Percentiles rank a stretch among this genome's conserved stretches.
Conservation (phyloP, 202 grass and related monocot genomes). For the Carex arenaria region DNA sequence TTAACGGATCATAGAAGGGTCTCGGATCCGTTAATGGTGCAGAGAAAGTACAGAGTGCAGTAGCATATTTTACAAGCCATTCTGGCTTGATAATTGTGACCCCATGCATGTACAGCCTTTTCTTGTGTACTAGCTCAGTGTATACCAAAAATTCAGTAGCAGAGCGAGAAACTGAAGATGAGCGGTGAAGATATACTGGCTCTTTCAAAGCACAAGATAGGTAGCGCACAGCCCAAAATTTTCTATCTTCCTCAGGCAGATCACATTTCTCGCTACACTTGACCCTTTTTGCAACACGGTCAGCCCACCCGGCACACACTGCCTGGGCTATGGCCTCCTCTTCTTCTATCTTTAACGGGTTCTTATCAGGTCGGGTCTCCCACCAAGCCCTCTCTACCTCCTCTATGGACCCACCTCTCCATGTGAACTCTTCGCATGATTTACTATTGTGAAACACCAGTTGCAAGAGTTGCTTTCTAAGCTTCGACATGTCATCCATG, state of each 20-base stretch:
- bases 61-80: slow-evolving; percentile 91
- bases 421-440: slow-evolving; percentile 65
- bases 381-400: slow-evolving; percentile 79
- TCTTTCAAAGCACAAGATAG: slow-evolving; percentile 52
- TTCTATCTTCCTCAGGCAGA: slow-evolving; percentile 40
- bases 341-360: slow-evolving; percentile 51
- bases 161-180: slow-evolving; percentile 47
- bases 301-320: slow-evolving; percentile 88
- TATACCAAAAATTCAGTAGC: slow-evolving; percentile 61
- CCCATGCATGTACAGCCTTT: slow-evolving; percentile 59
- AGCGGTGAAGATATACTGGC: slow-evolving; percentile 54
- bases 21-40: slow-evolving; percentile 64
- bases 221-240: slow-evolving; percentile 47
- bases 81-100: slow-evolving; percentile 69
- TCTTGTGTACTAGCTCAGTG: slow-evolving; percentile 80
- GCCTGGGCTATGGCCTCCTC: slow-evolving; percentile 74
- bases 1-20: slow-evolving; percentile 71
- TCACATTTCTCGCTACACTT: slow-evolving; percentile 8
- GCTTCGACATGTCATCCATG: slow-evolving; percentile 97
- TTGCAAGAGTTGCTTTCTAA: slow-evolving; percentile 83
- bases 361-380: slow-evolving; percentile 38
- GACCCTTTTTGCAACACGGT: slow-evolving; percentile 79
- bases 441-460: slow-evolving; percentile 75
- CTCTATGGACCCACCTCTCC: slow-evolving; percentile 52
- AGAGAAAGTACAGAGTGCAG: slow-evolving; percentile 86